Percentiles rank a stretch among this genome's conserved stretches.
Evolutionary conservation across 768 basidiomycete species (phyloP).

Genomic region (Tubosaeta sp.): DNA sequence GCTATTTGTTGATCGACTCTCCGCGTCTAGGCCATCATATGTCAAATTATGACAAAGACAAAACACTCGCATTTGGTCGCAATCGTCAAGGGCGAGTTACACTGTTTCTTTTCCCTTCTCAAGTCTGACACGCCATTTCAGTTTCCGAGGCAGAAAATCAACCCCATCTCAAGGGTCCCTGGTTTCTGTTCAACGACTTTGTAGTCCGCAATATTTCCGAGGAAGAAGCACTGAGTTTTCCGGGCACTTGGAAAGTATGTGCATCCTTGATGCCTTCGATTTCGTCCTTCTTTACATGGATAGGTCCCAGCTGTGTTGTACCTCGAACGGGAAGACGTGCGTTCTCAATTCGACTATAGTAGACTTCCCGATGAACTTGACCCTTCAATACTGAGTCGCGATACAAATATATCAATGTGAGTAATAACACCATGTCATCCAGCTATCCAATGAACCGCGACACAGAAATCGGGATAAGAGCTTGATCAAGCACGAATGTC

Average conservation of each 20-base stretch:
- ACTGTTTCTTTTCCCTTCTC: neutral
- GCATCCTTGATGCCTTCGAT: neutral
- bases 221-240: conserved; percentile 83
- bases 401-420: conserved; percentile 85
- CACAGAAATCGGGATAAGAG: conserved; percentile 69
- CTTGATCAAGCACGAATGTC: conserved; percentile 72
- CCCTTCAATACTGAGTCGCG: conserved; percentile 69
- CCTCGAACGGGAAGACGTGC: conserved; percentile 69
- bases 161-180: conserved; percentile 47
- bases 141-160: conserved; percentile 65
- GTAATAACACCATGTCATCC: conserved; percentile 20
- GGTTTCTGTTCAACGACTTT: conserved; percentile 98
- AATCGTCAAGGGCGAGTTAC: conserved; percentile 65
- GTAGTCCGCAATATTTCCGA: conserved; percentile 80
- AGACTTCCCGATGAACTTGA: conserved; percentile 65
- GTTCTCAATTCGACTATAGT: conserved; percentile 55
- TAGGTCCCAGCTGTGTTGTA: conserved; percentile 90
- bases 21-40: conserved; percentile 62
- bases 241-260: conserved; percentile 86
- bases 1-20: neutral
- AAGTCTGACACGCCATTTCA: conserved; percentile 25
- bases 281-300: conserved; percentile 9
- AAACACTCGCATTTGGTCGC: conserved; percentile 82
- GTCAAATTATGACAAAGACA: conserved; percentile 71
- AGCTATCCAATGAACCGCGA: neutral